These are phyloP conservation scores for Musa beccarii DNA, from an alignment of 176 grass and related monocot genomes.

Conservation along the genomic window DNA sequence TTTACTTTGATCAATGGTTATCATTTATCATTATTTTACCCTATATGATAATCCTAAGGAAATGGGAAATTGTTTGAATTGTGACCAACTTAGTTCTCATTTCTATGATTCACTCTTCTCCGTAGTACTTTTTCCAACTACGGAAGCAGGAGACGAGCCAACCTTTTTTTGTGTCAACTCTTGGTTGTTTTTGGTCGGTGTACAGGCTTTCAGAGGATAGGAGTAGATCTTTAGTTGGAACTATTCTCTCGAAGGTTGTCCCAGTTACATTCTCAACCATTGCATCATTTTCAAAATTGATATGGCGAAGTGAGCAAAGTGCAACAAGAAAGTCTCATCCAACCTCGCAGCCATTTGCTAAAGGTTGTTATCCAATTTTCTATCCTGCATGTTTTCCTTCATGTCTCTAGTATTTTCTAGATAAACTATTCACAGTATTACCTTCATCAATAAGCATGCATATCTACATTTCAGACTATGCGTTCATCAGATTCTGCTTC, in stretches of 20 bases:
- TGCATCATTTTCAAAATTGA: constrained; percentile 80
- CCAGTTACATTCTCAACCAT: constrained; percentile 84
- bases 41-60: background rate
- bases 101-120: background rate
- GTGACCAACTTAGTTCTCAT: background rate
- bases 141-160: constrained; percentile 3
- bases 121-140: background rate
- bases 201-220: constrained; percentile 88
- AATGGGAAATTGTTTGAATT: background rate
- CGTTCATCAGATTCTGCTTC: background rate
- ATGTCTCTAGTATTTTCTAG: background rate
- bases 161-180: constrained; percentile 4
- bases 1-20: background rate
- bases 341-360: constrained; percentile 83
- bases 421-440: background rate
- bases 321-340: constrained; percentile 60
- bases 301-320: constrained; percentile 70
- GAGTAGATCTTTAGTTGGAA: constrained; percentile 88
- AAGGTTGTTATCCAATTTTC: constrained; percentile 33
- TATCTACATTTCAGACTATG: background rate
- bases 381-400: background rate
- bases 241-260: constrained; percentile 87
- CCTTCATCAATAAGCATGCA: background rate
- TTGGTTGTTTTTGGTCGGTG: constrained; percentile 9
- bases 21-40: background rate